Evolutionary conservation across 148 eudicot species (phyloP).

Genomic region (Rhododendron griersonianum): DNA sequence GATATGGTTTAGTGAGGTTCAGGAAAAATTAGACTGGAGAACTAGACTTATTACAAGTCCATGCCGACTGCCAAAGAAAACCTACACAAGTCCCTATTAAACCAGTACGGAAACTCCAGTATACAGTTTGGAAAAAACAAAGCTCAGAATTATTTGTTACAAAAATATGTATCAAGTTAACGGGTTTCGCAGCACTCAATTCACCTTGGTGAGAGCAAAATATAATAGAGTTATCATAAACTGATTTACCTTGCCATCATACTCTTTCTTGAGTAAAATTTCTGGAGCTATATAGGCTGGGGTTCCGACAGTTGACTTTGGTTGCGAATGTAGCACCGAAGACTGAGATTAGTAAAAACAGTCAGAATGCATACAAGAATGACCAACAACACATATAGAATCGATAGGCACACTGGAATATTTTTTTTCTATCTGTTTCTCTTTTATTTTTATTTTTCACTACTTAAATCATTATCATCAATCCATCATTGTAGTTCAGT

Average conservation of each 20-base stretch:
- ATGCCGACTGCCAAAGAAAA: not conserved
- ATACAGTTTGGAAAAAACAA: not conserved
- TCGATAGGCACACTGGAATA: not conserved
- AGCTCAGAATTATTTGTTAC: not conserved
- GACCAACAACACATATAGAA: conserved; percentile 1
- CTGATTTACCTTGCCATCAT: conserved; percentile 79
- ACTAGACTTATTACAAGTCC: not conserved
- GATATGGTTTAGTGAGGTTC: not conserved
- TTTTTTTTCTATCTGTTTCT: not conserved
- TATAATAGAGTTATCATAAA: not conserved
- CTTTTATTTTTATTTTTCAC: not conserved
- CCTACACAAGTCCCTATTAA: not conserved
- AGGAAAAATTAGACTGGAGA: not conserved
- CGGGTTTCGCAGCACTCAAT: not conserved
- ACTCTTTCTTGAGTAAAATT: conserved; percentile 74
- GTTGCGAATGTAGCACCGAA: conserved; percentile 88
- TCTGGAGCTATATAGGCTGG: conserved; percentile 98
- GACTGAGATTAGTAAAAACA: conserved; percentile 45
- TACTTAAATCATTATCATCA: not conserved
- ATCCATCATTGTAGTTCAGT: not conserved
- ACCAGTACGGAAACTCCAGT: not conserved
- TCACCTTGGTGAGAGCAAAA: not conserved
- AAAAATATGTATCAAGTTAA: not conserved
- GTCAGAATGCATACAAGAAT: conserved; percentile 2
- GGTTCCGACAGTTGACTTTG: conserved; percentile 93